phyloP scores from a whole-genome alignment of 1,284 basidiomycete genomes.

The Puccinia polysora region DNA sequence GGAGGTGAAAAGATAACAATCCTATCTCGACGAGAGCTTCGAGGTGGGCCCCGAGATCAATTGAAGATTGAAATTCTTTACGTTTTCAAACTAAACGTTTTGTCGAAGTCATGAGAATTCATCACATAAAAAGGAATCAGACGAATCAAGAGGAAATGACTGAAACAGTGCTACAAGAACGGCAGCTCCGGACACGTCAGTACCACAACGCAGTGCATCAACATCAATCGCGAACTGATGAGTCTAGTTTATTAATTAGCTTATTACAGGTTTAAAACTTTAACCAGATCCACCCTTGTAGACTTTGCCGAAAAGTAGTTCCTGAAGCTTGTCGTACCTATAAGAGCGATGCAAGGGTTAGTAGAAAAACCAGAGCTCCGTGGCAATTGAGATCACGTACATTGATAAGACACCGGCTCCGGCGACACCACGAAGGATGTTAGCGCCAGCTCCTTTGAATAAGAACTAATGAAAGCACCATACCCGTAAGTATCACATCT shows the following conservation, averaged over 20 bases:
- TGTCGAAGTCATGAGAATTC: no score
- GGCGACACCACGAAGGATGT: conserved; percentile 96
- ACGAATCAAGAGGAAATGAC: no score
- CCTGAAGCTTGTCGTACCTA: conserved; percentile 45
- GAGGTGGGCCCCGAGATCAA: no score
- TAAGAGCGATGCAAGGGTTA: background rate
- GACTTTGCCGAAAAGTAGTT: conserved; percentile 43
- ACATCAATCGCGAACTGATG: no score
- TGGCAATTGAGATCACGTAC: conserved; percentile 57
- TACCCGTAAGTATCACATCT: conserved; percentile 90
- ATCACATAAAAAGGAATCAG: no score
- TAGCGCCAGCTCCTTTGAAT: conserved; percentile 70
- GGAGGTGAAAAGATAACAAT: no score
- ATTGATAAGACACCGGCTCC: conserved; percentile 94
- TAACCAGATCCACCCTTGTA: conserved; percentile 45
- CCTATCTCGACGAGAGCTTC: no score
- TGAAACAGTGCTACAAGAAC: no score
- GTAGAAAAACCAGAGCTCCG: background rate
- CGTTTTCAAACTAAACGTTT: no score
- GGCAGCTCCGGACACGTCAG: no score
- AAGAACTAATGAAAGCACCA: conserved; percentile 17
- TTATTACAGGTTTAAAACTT: background rate
- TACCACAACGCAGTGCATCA: no score
- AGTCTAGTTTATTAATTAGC: conserved; percentile 18
- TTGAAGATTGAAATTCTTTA: no score